Evolutionary conservation across 192 early-diverging fungal species (phyloP).

Genomic region (Coemansia sp.): DNA sequence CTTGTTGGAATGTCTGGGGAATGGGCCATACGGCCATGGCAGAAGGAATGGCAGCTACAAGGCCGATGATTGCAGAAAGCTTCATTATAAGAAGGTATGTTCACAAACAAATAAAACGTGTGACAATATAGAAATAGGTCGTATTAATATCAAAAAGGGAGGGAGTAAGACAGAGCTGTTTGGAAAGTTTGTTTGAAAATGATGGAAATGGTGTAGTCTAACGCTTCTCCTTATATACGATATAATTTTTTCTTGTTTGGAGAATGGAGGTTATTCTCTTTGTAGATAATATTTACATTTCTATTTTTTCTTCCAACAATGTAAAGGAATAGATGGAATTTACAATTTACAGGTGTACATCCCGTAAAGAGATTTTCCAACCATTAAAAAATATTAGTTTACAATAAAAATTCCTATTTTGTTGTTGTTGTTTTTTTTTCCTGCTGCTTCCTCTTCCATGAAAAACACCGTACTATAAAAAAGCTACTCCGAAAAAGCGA

Average conservation of each 20-base stretch:
- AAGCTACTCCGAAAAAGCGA: no score
- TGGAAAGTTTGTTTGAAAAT: no score
- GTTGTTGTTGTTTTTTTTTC: not conserved
- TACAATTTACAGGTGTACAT: not conserved
- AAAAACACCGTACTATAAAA: not conserved
- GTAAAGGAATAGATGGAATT: not conserved
- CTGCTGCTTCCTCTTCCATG: not conserved
- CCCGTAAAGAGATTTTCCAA: not conserved
- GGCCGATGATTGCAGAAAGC: conserved; percentile 31
- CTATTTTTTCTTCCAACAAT: not conserved
- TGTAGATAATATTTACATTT: not conserved
- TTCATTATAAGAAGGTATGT: conserved; percentile 19
- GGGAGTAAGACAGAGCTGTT: no score
- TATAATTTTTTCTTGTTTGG: no score
- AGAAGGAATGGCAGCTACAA: conserved; percentile 33
- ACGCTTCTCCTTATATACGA: no score
- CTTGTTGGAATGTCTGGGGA: conserved; percentile 30
- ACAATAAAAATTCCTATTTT: not conserved
- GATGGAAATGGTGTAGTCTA: no score
- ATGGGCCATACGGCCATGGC: conserved; percentile 48
- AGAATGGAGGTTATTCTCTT: no score
- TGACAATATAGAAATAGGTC: not conserved
- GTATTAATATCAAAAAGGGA: no score
- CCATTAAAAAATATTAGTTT: not conserved
- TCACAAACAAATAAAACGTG: not conserved